Evolutionary conservation across 2,329 filamentous ascomycete genomes (phyloP), one percentile per base, ranked within the genome.

Genomic region (Cladophialophora exuberans): DNA sequence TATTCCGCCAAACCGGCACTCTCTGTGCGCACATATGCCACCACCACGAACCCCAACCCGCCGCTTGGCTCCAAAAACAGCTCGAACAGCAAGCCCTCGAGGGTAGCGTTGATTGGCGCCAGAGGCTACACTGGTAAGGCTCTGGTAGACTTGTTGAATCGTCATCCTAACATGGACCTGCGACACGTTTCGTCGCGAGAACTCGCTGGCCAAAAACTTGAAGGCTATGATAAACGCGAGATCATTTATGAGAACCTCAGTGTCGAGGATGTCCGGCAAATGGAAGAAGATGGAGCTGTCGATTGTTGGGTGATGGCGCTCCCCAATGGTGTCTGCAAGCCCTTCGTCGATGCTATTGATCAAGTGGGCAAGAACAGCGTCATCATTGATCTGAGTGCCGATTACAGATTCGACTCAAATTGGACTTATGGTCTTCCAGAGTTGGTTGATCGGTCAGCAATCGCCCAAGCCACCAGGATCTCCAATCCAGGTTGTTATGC

Each of bases 271-370:
- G 86, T 96, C 10, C 84, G 85, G 60, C 82, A 85, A 54, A 90
- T 97, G 83, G 89, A 94, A 60, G 86, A 88, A 70, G 84, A 87
- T 26, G 88, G 89, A 47, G 84, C 92, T 66, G 86, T 97, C 45
- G 93, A 97, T 76, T 94, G 89, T 75, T 97, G 92, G 92, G 89
- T 97, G 39, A 94, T 97, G 89, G 94, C 94, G 30, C 84, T 97
- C 25, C 94, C 93, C 39, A 99, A 97, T 68, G 89, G 90, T 58
- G 90, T 96, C 45, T 97, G 90, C 83, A 89, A 91, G 76, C 92
- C 94, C 0, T 99, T 88, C 64, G 88, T 97, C 7, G 90, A 97
- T 61, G 93, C 93, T 6, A 83, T 97, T 49, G 83, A 92, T 65
- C 82, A 87, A 67, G 83, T 81, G 26, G 84, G 84, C 54, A 77